Percentiles rank a stretch among this genome's conserved stretches.
These are phyloP conservation scores for Malus domestica DNA, from an alignment of 306 rosid genomes.

Conservation along the genomic window DNA sequence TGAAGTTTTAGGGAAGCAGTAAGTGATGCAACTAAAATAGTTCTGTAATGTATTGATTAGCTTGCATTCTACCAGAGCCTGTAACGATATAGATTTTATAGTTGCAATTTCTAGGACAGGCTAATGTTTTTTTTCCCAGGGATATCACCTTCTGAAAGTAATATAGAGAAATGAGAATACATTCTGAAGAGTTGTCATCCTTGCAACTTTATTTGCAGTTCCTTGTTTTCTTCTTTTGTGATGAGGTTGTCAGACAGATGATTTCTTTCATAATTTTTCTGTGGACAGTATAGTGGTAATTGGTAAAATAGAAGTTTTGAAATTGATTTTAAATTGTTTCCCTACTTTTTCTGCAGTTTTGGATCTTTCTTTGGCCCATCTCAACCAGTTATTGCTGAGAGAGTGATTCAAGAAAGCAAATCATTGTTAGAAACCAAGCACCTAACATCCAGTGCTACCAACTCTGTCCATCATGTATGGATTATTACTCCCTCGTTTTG, in stretches of 20 bases:
- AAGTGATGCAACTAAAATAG: background rate
- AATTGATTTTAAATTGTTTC: background rate
- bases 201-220: background rate
- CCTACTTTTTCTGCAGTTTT: conserved; percentile 47
- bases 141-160: background rate
- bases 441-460: conserved; percentile 45
- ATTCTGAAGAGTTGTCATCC: background rate
- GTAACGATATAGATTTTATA: background rate
- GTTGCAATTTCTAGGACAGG: background rate
- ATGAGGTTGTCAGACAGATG: background rate
- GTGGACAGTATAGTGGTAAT: background rate
- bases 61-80: background rate
- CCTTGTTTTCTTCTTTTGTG: background rate
- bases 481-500: conserved; percentile 1
- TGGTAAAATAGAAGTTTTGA: background rate
- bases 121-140: background rate
- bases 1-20: background rate
- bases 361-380: conserved; percentile 94
- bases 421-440: conserved; percentile 69
- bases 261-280: background rate
- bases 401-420: conserved; percentile 96
- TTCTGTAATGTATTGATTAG: background rate
- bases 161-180: background rate
- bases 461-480: conserved; percentile 45
- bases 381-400: conserved; percentile 67